Evolutionary conservation across 768 basidiomycete genomes (phyloP), one percentile per base, ranked within the genome.

Genomic region (Podaxis sp.): DNA sequence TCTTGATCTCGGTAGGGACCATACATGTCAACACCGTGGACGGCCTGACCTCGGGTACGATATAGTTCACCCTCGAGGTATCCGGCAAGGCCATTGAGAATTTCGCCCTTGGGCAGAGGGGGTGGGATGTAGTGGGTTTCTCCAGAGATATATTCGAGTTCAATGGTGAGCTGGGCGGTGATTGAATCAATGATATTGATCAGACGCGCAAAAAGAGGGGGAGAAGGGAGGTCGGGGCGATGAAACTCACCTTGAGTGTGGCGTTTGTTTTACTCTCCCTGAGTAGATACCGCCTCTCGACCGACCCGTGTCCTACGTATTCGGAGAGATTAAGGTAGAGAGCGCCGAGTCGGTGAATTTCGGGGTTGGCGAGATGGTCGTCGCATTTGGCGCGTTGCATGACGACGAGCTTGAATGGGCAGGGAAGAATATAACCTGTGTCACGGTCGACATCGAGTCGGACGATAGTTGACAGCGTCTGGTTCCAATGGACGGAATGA

Each of bases 271-370:
- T 91, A 67, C 88, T 90, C 67, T 90, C 83, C 53, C 84, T 78
- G 4, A 92, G 74, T 6, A 92, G 78, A 72, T 91, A 90, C 5
- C 84, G 79, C 17, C 92, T 79, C 9, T 85, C 84, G 26, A 91
- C 80, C 30, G 72, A 70, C 7, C 84, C 82, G 39, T 87, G 83
- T 52, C 82, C 79, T 13, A 86, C 87, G 67, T 92, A 93, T 69
- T 92, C 87, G 0, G 92, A 87, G 1, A 93, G 79, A 69, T 93
- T 88, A 62, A 93, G 79, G 66, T 84, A 80, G 6, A 92, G 79
- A 5, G 79, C 79, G 2, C 91, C 92, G 2, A 92, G 78, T 6
- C 84, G 81, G 2, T 86, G 84, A 59, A 87, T 85, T 15, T 78
- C 79, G 1, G 86, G 83, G 6, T 81, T 75, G 57, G 82, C 70